A percentile compares a stretch with the other conserved stretches of the same genome.
phyloP scores from a whole-genome alignment of 208 protist genomes.

The Leishmania tarentolae region DNA sequence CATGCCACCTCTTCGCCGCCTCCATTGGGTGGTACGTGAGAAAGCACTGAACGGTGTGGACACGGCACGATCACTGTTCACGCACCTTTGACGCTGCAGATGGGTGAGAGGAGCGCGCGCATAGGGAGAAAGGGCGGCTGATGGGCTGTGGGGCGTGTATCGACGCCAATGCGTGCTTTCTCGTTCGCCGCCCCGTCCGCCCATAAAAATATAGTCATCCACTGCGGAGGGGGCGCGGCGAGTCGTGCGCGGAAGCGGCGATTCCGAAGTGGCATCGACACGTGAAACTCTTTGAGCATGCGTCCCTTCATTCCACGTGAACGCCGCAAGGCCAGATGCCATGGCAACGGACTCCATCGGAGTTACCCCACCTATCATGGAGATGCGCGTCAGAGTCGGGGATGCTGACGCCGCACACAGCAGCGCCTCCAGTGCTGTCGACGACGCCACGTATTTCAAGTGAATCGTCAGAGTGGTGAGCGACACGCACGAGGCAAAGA shows the following conservation, averaged over 20 bases:
- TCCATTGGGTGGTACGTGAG: not conserved
- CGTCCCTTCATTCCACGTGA: conserved; percentile 5
- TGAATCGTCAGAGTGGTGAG: conserved; percentile 51
- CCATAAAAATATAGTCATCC: not conserved
- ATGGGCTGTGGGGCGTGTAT: not conserved
- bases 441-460: conserved; percentile 41
- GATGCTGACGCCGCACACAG: conserved; percentile 47
- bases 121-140: conserved; percentile 3
- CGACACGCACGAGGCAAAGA: conserved; percentile 44
- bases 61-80: not conserved
- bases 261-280: not conserved
- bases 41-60: not conserved
- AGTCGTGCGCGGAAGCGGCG: not conserved
- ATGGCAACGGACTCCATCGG: conserved; percentile 56
- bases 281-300: not conserved
- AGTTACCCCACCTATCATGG: conserved; percentile 50
- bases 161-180: not conserved
- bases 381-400: conserved; percentile 39
- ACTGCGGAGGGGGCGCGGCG: not conserved
- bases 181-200: not conserved
- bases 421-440: conserved; percentile 50
- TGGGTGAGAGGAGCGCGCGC: not conserved
- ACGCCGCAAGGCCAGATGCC: conserved; percentile 38
- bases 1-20: not conserved
- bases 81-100: not conserved